Conservation (phyloP, 768 basidiomycete species). For the Trametes maxima region DNA sequence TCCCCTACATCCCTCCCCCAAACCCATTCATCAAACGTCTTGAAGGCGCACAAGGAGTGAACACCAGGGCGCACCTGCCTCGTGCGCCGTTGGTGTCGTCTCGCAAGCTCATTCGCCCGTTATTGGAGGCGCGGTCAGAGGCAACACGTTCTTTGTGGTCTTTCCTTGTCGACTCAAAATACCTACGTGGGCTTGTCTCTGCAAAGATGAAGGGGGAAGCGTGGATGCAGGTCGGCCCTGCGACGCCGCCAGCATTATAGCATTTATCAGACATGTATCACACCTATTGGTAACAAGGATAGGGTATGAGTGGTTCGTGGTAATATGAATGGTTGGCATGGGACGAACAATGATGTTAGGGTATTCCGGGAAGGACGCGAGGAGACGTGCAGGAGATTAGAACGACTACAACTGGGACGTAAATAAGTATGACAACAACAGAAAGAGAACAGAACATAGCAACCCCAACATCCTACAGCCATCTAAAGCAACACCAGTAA, state of each 20-base stretch:
- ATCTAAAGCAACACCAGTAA: slow-evolving; percentile 5
- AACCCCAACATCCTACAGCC: background rate
- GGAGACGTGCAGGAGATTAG: background rate
- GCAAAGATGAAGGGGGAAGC: slow-evolving; percentile 16
- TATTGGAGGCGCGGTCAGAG: slow-evolving; percentile 22
- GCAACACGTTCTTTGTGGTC: slow-evolving; percentile 20
- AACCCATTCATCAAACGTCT: slow-evolving; percentile 25
- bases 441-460: background rate
- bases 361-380: background rate
- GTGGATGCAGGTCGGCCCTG: slow-evolving; percentile 24
- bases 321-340: background rate
- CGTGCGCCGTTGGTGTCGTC: slow-evolving; percentile 3
- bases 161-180: slow-evolving; percentile 22
- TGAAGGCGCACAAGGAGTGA: background rate
- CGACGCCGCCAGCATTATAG: background rate
- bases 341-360: background rate
- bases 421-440: background rate
- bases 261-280: too few relatives aligned
- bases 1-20: slow-evolving; percentile 17
- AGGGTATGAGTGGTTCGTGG: background rate
- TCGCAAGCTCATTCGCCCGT: slow-evolving; percentile 19
- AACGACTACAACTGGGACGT: background rate
- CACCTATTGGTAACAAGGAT: background rate
- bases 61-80: background rate
- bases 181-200: slow-evolving; percentile 13